Conservation (phyloP, 208 protist species). For the Crithidia sp. region DNA sequence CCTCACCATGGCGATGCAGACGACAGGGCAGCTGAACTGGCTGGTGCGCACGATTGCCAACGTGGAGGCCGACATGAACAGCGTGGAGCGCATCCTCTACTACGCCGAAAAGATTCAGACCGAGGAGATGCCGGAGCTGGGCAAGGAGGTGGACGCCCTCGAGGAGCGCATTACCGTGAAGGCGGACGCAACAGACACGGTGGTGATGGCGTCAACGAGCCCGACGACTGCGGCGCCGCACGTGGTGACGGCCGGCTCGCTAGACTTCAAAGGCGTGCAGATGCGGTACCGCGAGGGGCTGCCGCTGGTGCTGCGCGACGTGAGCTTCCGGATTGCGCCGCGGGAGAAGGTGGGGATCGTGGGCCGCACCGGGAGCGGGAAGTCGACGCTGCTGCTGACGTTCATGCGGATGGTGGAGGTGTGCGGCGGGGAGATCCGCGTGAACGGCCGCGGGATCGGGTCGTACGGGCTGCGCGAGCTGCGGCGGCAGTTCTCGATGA, state of each 20-base stretch:
- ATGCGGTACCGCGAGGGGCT: too few species aligned
- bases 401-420: slow-evolving; percentile 73
- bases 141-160: too few species aligned
- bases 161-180: not conserved
- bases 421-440: slow-evolving; percentile 50
- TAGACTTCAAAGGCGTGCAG: too few species aligned
- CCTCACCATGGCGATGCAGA: slow-evolving; percentile 45
- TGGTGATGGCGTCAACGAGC: slow-evolving; percentile 20
- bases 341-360: slow-evolving; percentile 85
- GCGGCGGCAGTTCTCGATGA: slow-evolving; percentile 74
- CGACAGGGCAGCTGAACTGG: slow-evolving; percentile 38
- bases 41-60: slow-evolving; percentile 27
- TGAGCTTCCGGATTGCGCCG: slow-evolving; percentile 29
- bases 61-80: not conserved
- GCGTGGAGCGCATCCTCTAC: slow-evolving; percentile 73
- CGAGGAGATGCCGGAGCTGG: slow-evolving; percentile 48
- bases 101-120: slow-evolving; percentile 70
- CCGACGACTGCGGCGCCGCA: slow-evolving; percentile 19
- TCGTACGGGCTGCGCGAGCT: slow-evolving; percentile 47
- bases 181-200: slow-evolving; percentile 14
- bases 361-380: slow-evolving; percentile 86
- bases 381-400: slow-evolving; percentile 81
- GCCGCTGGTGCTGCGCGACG: too few species aligned
- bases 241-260: slow-evolving; percentile 15
- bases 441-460: slow-evolving; percentile 39